Base-by-base conservation (phyloP, 1,139 yeast genomes). In the Saccharomyces hybrid region DNA sequence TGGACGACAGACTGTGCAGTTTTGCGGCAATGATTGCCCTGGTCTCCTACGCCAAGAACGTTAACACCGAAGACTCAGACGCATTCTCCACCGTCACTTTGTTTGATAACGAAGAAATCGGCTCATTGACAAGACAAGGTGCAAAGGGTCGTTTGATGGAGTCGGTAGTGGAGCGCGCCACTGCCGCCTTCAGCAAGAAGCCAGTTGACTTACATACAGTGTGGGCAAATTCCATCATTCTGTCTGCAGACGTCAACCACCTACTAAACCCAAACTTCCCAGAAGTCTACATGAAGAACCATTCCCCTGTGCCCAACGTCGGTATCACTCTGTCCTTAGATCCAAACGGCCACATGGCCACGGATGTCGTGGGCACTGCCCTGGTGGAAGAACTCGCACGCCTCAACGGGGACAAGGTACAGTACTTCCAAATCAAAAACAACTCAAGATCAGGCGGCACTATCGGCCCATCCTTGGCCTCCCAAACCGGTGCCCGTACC, bases 271-370 rank as follows among this genome's bases (percentile, higher is more conserved):
- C 89, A 29, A 81, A 82, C 66, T 85, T 84, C 66, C 69, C 76
- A 54, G 65, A 68, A 27, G 85, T 79, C 26, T 87, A 88, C 71
- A 75, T 88, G 65, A 86, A 83, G 60, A 70, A 82, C 66, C 93
- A 88, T 73, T 82, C 80, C 65, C 95, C 96, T 25, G 71, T 82
- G 55, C 89, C 93, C 58, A 88, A 88, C 72, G 81, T 77, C 49
- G 96, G 96, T 50, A 71, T 88, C 53, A 76, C 88, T 1, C 69
- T 88, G 34, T 79, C 88, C 6, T 73, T 83, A 61, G 96, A 88
- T 69, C 80, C 95, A 38, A 85, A 88, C 65, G 88, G 83, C 25
- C 85, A 85, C 67, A 84, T 88, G 80, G 87, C 91, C 48, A 87
- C 95, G 16, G 96, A 88, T 67, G 76, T 83, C 2, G 81, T 82